Evolutionary conservation across 805 yeast genomes (phyloP), one percentile per base, ranked within the genome.

Genomic region (Candida coquimbonensis): DNA sequence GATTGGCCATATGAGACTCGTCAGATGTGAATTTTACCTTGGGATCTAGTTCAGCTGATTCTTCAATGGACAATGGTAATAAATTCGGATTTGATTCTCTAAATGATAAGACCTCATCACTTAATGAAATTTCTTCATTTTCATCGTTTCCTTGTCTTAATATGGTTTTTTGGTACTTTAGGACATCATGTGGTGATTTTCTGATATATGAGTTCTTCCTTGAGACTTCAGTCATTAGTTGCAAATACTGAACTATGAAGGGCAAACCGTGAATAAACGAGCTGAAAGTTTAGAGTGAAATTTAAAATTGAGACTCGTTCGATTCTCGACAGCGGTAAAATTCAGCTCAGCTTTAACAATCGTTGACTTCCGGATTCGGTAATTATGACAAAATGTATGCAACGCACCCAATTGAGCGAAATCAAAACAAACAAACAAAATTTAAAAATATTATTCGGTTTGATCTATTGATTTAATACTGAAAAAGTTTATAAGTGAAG

Each of bases 11-110:
- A 5, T 6, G 6, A 6, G 25, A 21, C 7, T 12, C 31, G 4
- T 19, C 9, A 19, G 7, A 11, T 36, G 16, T 12, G 27, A 21
- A 3, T 9, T 16, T 21, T 8, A 4, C 12, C 19, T 11, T 6
- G 11, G 1, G 4, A 5, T 21, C 24, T 21, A 21, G 8, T 16
- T 36, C 16, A 47, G 12, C 11, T 46, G 49, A 6, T 41, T 32
- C 12, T 40, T 24, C 21, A 12, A 46, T 36, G 1, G 52, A 43
- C 3, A 59, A 29, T 7, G 59, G 59, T 27, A 51, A 57, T 3
- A 59, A 40, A 38, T 61, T 61, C 2, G 64, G 62, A 38, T 59
- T 58, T 9, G 44, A 39, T n/a, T 41, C 39, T 40, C 55, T 47
- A 19, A 52, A 46, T 33, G 43, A 33, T 17, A 35, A 12, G 19